These are phyloP conservation scores for Chamaenerion angustifolium DNA, from an alignment of 345 rosid genomes.

Conservation along the genomic window DNA sequence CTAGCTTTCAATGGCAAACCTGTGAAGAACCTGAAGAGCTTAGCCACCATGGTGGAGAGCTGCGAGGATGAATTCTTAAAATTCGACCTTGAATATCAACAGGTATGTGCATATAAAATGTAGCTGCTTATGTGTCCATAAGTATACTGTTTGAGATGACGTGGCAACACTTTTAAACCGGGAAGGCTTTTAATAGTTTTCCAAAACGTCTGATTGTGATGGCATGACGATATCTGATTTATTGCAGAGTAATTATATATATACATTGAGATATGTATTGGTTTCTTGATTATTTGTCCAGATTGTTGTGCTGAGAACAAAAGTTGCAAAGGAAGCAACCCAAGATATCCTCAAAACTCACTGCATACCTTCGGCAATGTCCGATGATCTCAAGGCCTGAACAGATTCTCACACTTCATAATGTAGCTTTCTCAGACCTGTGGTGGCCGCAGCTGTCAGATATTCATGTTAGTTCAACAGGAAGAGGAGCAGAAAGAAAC, in stretches of 20 bases:
- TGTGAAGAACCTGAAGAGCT: constrained; percentile 49
- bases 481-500: too few species aligned
- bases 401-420: too few species aligned
- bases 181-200: neutral
- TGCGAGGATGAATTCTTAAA: constrained; percentile 46
- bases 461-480: neutral
- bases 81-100: constrained; percentile 48
- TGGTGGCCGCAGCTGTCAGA: too few species aligned
- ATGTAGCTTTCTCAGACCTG: too few species aligned
- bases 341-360: constrained; percentile 45
- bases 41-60: constrained; percentile 50
- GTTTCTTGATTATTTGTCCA: constrained; percentile 11
- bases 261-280: neutral
- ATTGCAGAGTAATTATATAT: too few species aligned
- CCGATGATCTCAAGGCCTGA: constrained; percentile 46
- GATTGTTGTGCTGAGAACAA: constrained; percentile 40
- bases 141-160: neutral
- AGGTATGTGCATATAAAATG: constrained; percentile 17
- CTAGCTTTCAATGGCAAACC: constrained; percentile 50
- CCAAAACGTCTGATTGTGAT: too few species aligned
- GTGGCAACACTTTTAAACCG: neutral
- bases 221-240: too few species aligned
- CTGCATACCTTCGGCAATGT: constrained; percentile 55
- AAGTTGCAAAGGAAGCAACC: constrained; percentile 46
- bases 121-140: too few species aligned